Evolutionary conservation across 2,329 filamentous ascomycete genomes (phyloP).

Genomic region (Dichotomopilus funicola): DNA sequence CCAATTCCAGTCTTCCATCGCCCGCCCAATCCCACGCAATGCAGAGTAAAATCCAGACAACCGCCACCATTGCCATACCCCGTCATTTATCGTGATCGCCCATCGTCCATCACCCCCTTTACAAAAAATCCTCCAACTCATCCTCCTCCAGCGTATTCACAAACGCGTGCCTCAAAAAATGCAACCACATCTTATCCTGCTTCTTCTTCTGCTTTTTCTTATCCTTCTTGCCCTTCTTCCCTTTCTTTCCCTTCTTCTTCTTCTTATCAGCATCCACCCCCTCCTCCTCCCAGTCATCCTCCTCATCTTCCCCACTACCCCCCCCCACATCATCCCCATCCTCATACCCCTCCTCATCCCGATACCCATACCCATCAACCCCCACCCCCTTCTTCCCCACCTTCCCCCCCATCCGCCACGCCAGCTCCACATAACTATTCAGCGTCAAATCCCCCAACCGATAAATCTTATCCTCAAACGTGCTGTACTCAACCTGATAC

Average conservation of each 20-base stretch:
- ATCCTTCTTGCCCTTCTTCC: slow-evolving; percentile 41
- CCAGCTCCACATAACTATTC: slow-evolving; percentile 70
- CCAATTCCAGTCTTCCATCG: too few relatives aligned
- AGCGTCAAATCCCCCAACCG: slow-evolving; percentile 78
- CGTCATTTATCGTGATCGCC: too few relatives aligned
- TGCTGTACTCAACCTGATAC: slow-evolving; percentile 83
- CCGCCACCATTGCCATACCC: too few relatives aligned
- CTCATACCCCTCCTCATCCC: slow-evolving; percentile 27
- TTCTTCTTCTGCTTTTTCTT: slow-evolving; percentile 48
- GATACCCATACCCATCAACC: slow-evolving; percentile 7
- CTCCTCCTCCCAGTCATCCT: slow-evolving; percentile 25
- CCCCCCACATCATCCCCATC: slow-evolving; percentile 25
- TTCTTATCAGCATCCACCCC: slow-evolving; percentile 24
- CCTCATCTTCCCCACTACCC: slow-evolving; percentile 15
- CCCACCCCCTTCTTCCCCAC: slow-evolving; percentile 18
- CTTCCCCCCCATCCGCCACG: slow-evolving; percentile 63
- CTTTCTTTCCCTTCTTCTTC: slow-evolving; percentile 37
- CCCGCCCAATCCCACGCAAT: background rate
- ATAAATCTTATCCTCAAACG: slow-evolving; percentile 68
- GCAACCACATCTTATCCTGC: slow-evolving; percentile 66
- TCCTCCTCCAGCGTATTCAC: slow-evolving; percentile 63
- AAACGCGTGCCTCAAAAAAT: slow-evolving; percentile 73
- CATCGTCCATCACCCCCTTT: background rate
- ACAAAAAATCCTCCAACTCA: slow-evolving; percentile 47
- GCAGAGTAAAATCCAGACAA: background rate